Percentiles rank a stretch among this genome's conserved stretches.
Conservation (phyloP, 305 asterid genomes). For the Fraxinus sp. region DNA sequence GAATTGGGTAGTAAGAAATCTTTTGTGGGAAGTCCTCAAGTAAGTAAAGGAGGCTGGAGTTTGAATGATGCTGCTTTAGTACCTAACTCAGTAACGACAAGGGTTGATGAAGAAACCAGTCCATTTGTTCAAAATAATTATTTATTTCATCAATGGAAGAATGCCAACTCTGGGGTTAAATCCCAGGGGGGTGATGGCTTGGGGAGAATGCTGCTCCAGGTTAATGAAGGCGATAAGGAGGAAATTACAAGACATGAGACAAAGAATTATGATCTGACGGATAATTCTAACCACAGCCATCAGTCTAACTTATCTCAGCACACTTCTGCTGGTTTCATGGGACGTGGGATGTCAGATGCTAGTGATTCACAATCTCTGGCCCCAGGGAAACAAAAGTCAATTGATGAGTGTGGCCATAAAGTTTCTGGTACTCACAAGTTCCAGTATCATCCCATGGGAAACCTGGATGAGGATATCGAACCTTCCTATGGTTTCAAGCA, state of each 20-base stretch:
- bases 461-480: slow-evolving; percentile 57
- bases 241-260: slow-evolving; percentile 38
- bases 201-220: slow-evolving; percentile 45
- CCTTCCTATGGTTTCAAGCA: slow-evolving; percentile 45
- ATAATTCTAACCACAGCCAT: slow-evolving; percentile 65
- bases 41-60: slow-evolving; percentile 43
- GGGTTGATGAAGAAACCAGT: slow-evolving; percentile 42
- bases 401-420: slow-evolving; percentile 46
- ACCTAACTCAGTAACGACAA: slow-evolving; percentile 36
- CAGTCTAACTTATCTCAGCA: slow-evolving; percentile 65
- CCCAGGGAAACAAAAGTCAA: slow-evolving; percentile 55
- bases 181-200: slow-evolving; percentile 46
- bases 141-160: slow-evolving; percentile 58
- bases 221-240: slow-evolving; percentile 36
- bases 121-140: slow-evolving; percentile 42
- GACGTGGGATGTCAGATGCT: slow-evolving; percentile 46
- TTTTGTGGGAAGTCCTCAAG: slow-evolving; percentile 24
- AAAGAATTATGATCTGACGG: slow-evolving; percentile 48
- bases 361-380: slow-evolving; percentile 57
- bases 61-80: slow-evolving; percentile 41
- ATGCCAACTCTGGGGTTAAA: slow-evolving; percentile 41
- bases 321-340: slow-evolving; percentile 58
- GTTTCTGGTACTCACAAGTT: slow-evolving; percentile 61
- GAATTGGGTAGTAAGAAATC: slow-evolving; percentile 33
- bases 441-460: slow-evolving; percentile 88